A percentile compares a stretch with the other conserved stretches of the same genome.
phyloP scores from a whole-genome alignment of 1,284 basidiomycete genomes.

The Leccinum griseonigrum region DNA sequence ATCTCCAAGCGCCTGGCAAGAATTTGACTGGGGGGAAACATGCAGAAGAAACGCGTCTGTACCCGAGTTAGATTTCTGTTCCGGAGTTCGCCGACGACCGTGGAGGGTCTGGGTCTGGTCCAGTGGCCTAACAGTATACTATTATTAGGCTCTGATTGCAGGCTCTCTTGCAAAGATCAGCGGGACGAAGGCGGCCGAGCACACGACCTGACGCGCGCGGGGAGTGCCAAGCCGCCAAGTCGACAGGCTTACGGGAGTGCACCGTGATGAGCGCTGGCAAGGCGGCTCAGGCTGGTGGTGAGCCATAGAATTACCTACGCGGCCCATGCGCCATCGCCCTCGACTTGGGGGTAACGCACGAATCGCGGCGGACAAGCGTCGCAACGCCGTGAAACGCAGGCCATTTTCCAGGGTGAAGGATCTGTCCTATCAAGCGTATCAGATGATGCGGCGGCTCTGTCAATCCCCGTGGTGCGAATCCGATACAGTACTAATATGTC shows the following conservation, averaged over 20 bases:
- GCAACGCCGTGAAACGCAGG: constrained; percentile 27
- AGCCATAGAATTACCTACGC: constrained; percentile 2
- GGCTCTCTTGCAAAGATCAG: constrained; percentile 13
- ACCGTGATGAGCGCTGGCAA: constrained; percentile 11
- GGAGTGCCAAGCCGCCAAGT: constrained; percentile 6
- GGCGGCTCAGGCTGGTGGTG: constrained; percentile 7
- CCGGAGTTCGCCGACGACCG: constrained; percentile 18
- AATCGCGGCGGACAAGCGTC: constrained; percentile 20
- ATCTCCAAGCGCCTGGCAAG: neutral
- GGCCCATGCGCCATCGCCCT: neutral
- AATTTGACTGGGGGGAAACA: constrained; percentile 2
- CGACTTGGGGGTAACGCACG: neutral
- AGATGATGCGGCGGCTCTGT: constrained; percentile 21
- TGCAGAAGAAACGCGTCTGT: neutral
- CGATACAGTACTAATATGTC: constrained; percentile 3
- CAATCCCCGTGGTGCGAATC: constrained; percentile 17
- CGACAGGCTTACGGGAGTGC: constrained; percentile 12
- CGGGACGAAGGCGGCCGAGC: constrained; percentile 10
- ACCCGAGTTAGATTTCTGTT: neutral
- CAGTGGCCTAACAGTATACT: neutral
- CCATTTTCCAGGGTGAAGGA: constrained; percentile 10
- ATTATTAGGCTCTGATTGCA: constrained; percentile 17
- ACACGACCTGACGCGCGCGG: neutral
- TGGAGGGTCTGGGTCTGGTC: neutral
- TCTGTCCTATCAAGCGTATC: constrained; percentile 29